Conservation (phyloP, 192 early-diverging fungal genomes). For the Coemansia sp. region DNA sequence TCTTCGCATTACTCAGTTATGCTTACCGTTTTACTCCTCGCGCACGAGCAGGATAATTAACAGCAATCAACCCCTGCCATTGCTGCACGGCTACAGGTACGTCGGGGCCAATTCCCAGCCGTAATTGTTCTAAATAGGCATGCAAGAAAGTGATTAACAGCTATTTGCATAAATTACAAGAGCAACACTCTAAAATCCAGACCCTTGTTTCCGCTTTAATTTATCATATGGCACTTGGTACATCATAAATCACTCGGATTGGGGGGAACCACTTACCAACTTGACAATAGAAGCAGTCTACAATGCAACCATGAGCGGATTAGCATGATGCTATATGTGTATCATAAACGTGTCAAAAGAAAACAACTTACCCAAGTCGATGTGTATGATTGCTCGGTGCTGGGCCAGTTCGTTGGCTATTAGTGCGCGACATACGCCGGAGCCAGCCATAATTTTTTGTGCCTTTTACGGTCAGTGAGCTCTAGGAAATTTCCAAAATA, state of each 20-base stretch:
- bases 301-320: neutral
- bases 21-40: conserved; percentile 70
- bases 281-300: conserved; percentile 79
- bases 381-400: conserved; percentile 55
- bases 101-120: conserved; percentile 64
- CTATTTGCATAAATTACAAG: conserved; percentile 6
- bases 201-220: too few species aligned
- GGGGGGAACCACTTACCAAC: conserved; percentile 57
- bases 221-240: too few species aligned
- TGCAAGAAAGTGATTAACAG: neutral
- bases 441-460: conserved; percentile 13
- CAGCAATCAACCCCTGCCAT: conserved; percentile 83
- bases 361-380: conserved; percentile 54
- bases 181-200: too few species aligned
- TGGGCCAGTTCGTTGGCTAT: conserved; percentile 40
- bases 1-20: neutral
- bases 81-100: conserved; percentile 85
- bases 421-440: conserved; percentile 14
- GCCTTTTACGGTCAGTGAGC: neutral
- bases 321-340: too few species aligned
- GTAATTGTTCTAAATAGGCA: conserved; percentile 60
- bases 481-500: neutral
- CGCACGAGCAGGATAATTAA: conserved; percentile 84
- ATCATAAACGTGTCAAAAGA: too few species aligned
- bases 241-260: too few species aligned